These are phyloP conservation scores for Claviceps citrina DNA, from an alignment of 2,329 filamentous ascomycete genomes.

Conservation along the genomic window DNA sequence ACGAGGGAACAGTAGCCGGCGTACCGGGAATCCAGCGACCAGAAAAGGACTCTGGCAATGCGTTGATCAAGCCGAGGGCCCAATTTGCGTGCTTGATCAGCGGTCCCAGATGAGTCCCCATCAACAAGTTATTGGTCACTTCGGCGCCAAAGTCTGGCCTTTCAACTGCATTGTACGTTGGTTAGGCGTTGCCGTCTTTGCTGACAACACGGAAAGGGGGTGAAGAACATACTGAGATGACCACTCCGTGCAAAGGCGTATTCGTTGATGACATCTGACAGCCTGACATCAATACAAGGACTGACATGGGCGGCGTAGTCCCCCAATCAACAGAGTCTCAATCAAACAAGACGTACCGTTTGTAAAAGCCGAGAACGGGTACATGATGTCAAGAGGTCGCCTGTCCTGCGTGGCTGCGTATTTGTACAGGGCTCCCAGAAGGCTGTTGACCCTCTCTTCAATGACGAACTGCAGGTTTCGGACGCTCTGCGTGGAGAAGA, in stretches of 20 bases:
- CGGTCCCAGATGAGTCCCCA: conserved; percentile 23
- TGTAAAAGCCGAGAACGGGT: conserved; percentile 23
- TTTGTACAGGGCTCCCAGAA: conserved; percentile 17
- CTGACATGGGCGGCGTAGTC: too few species aligned
- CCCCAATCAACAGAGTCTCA: too few species aligned
- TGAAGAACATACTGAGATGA: conserved; percentile 14
- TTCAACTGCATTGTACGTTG: conserved; percentile 14
- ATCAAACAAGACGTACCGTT: conserved; percentile 14
- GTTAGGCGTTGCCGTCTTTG: background rate
- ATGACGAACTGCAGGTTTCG: conserved; percentile 23
- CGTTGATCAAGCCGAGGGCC: conserved; percentile 20
- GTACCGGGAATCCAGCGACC: conserved; percentile 19
- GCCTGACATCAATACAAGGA: background rate
- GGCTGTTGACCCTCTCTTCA: conserved; percentile 20
- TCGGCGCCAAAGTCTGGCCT: conserved; percentile 20
- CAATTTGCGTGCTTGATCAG: conserved; percentile 22
- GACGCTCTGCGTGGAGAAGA: conserved; percentile 23
- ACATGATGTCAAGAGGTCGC: conserved; percentile 21
- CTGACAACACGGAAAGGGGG: background rate
- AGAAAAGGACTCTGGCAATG: conserved; percentile 21
- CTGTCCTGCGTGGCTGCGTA: conserved; percentile 13
- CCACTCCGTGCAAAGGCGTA: conserved; percentile 23
- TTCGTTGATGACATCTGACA: conserved; percentile 24
- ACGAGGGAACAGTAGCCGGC: conserved; percentile 4
- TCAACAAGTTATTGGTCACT: conserved; percentile 21